Evolutionary conservation across 441 rosid genomes (phyloP).

Genomic region (Dalechampia spathulata): DNA sequence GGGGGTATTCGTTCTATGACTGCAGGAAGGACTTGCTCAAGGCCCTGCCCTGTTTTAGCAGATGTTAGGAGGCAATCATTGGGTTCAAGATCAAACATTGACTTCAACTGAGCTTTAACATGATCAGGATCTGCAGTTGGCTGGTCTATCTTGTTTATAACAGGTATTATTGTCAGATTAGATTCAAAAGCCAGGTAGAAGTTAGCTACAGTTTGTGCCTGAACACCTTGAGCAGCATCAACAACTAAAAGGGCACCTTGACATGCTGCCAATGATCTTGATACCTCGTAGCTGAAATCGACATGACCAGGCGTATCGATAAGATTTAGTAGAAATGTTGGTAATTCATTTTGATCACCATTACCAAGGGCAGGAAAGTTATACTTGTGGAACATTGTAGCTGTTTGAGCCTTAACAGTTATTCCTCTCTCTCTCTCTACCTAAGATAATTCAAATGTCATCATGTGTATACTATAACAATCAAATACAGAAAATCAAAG

Average conservation of each 20-base stretch:
- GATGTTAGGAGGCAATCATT: conserved; percentile 76
- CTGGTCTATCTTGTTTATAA: conserved; percentile 95
- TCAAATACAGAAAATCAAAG: conserved; percentile 1
- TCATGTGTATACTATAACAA: not conserved
- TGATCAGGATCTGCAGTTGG: conserved; percentile 98
- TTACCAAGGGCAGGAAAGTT: conserved; percentile 13
- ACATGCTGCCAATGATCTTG: conserved; percentile 96
- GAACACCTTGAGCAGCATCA: conserved; percentile 98
- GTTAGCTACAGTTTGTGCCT: conserved; percentile 97
- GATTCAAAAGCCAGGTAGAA: conserved; percentile 94
- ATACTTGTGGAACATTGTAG: conserved; percentile 77
- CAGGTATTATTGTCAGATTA: conserved; percentile 68
- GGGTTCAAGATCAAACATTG: conserved; percentile 92
- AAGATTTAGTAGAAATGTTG: conserved; percentile 56
- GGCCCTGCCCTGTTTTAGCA: conserved; percentile 95
- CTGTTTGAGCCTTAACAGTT: conserved; percentile 96
- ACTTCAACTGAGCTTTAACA: conserved; percentile 86
- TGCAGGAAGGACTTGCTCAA: conserved; percentile 86
- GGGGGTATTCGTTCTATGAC: conserved; percentile 82
- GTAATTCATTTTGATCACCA: conserved; percentile 24
- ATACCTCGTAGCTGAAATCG: conserved; percentile 95
- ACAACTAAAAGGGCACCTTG: conserved; percentile 96
- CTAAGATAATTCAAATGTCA: conserved; percentile 31
- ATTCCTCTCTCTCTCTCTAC: conserved; percentile 99
- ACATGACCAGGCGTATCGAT: conserved; percentile 98